A percentile compares a stretch with the other conserved stretches of the same genome.
Evolutionary conservation across 768 basidiomycete genomes (phyloP).

Genomic region (Agrocybe praecox): DNA sequence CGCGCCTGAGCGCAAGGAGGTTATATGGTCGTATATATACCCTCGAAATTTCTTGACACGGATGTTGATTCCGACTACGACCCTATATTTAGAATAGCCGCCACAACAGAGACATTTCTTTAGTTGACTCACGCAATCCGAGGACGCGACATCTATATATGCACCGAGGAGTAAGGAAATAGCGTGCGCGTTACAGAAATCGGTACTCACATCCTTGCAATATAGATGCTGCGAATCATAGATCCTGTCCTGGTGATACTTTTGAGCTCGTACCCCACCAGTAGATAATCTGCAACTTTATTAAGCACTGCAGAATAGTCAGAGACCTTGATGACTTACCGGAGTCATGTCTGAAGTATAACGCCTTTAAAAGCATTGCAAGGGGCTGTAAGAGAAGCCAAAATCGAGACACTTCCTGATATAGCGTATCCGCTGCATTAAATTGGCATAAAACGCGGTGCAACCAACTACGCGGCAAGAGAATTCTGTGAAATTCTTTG

Average conservation of each 20-base stretch:
- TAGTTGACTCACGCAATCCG: conserved; percentile 15
- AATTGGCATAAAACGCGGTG: conserved; percentile 17
- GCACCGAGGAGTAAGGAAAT: neutral
- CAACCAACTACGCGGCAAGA: conserved; percentile 60
- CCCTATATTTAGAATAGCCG: neutral
- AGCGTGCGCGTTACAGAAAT: neutral
- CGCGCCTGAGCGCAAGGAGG: conserved; percentile 1
- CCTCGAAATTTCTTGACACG: neutral
- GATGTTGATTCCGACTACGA: conserved; percentile 16
- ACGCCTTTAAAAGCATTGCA: neutral
- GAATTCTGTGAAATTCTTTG: conserved; percentile 41
- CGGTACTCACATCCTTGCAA: conserved; percentile 14
- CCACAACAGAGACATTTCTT: no score
- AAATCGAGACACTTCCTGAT: conserved; percentile 5
- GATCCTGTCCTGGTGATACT: neutral
- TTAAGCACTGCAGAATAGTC: no score
- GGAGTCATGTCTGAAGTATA: conserved; percentile 6
- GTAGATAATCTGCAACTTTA: conserved; percentile 4
- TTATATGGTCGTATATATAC: conserved; percentile 6
- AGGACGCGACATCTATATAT: conserved; percentile 14
- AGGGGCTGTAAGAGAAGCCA: conserved; percentile 11
- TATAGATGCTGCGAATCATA: conserved; percentile 10
- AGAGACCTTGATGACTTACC: neutral
- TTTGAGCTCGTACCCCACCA: conserved; percentile 5
- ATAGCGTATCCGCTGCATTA: conserved; percentile 6